Evolutionary conservation across 2,329 filamentous ascomycete species (phyloP), one percentile per base, ranked within the genome.

Genomic region (Mariannaea sp.): DNA sequence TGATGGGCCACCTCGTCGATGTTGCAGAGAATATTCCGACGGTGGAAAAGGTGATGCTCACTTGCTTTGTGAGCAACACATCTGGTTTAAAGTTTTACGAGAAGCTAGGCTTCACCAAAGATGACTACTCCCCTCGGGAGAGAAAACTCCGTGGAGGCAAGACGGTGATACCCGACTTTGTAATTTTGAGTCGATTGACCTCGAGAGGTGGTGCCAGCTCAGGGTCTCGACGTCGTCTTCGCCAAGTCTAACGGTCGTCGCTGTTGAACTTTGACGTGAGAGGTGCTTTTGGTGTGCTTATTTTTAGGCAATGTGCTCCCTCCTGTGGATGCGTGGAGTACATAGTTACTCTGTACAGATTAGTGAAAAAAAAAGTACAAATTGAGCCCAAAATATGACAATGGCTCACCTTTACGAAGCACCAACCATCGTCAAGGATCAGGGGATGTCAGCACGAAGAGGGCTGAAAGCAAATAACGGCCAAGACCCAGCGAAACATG

Each of bases 11-110:
- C 53, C 77, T 83, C 7, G 78, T 80, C 40, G 66, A 67, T 4
- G 74, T 85, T 4, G 87, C 82, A 7, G 58, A 70, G 17, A 77
- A 78, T 48, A 78, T 86, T 17, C 74, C 77, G 2, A 75, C 76
- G 1, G 76, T 88, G 39, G 70, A 75, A 17, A 90, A 90, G 70
- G 77, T 84, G 39, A 92, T 92, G 88, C 73, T 92, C 64, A 90
- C 87, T 1, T 88, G 87, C 65, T 91, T 90, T 65, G 70, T 79
- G 45, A 76, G 77, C 56, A 92, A 92, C 65, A 59, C 70, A 26
- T 70, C 71, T 2, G 88, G 80, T 0, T 71, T 80, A 33, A 65
- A 60, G 3, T 87, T 90, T 61, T 92, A 92, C 70, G 69, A 75
- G 40, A 80, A 75, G 55, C 68, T 84, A 10, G 87, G 87, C 0